Base-by-base conservation (phyloP, 331 rosid species). In the Saraca asoca region DNA sequence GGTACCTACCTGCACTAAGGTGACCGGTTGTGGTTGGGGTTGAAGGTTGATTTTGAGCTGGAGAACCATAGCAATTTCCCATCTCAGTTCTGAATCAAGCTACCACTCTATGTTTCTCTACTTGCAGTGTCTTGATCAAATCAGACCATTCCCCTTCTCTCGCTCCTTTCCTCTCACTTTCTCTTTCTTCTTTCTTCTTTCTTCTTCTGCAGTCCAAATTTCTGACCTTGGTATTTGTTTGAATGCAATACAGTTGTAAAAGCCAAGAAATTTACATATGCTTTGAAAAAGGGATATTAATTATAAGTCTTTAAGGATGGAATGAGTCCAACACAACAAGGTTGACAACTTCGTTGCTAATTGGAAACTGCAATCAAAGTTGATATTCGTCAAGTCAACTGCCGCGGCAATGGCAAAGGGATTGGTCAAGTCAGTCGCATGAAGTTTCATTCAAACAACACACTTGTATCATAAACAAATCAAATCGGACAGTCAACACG, bases 21-120 rank as follows among this genome's bases (percentile, higher is more conserved):
- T 39, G 64, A 72, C 86, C 85, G 9, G 87, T 83, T 41, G 81
- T 70, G 45, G 31, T 24, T 31, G 92, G 79, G 13, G 80, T 75
- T 65, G 72, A 42, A 66, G 79, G 67, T 57, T 78, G 57, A 56
- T 68, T 42, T 13, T 49, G 61, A 71, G 70, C 68, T 46, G 71
- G 39, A 69, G 90, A 85, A 74, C 85, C 76, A 85, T 82, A 90
- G 73, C 96, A 89, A 79, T 15, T 82, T 39, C 96, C 96, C 96
- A 89, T 89, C 66, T 78, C 7, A 39, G 48, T 24, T 24, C 31
- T 39, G 13, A 58, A 69, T 46, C 56, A 34, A 45, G 48, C 44
- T n/a, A n/a, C n/a, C n/a, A n/a, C n/a, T n/a, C n/a, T n/a, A n/a
- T n/a, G n/a, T n/a, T n/a, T 45, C 66, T 68, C 68, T 38, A 8